Evolutionary conservation across 371 early-diverging fungal species (phyloP).

Genomic region (Gilbertella persicaria): DNA sequence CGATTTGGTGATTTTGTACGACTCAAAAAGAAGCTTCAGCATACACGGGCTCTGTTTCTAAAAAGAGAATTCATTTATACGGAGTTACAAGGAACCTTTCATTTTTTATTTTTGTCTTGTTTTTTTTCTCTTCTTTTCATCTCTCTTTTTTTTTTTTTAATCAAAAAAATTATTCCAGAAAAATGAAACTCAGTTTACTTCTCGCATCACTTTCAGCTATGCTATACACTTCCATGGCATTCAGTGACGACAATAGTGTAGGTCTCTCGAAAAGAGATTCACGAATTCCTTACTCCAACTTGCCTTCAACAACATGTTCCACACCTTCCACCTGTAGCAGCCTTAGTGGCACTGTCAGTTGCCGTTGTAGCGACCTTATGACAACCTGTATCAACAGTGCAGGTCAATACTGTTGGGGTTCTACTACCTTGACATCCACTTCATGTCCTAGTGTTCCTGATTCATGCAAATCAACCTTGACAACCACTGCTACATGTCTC

Average conservation of each 20-base stretch:
- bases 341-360: slow-evolving; percentile 26
- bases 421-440: slow-evolving; percentile 26
- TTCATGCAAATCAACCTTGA: slow-evolving; percentile 27
- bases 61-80: slow-evolving; percentile 12
- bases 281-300: slow-evolving; percentile 37
- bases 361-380: slow-evolving; percentile 36
- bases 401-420: slow-evolving; percentile 47
- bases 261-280: slow-evolving; percentile 36
- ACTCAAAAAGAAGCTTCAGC: neutral
- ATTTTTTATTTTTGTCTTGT: neutral
- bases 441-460: slow-evolving; percentile 38
- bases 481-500: slow-evolving; percentile 34
- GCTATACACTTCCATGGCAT: slow-evolving; percentile 15
- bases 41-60: slow-evolving; percentile 4
- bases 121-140: slow-evolving; percentile 9
- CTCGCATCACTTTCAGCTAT: slow-evolving; percentile 14
- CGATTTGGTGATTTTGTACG: neutral
- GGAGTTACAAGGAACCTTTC: slow-evolving; percentile 6
- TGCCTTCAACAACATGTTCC: slow-evolving; percentile 35
- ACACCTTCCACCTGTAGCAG: slow-evolving; percentile 34
- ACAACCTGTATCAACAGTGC: slow-evolving; percentile 34
- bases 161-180: neutral
- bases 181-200: slow-evolving; percentile 32
- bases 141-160: slow-evolving; percentile 9
- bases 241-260: neutral